These are phyloP conservation scores for Obba rivulosa DNA, from an alignment of 768 basidiomycete species.

Conservation along the genomic window DNA sequence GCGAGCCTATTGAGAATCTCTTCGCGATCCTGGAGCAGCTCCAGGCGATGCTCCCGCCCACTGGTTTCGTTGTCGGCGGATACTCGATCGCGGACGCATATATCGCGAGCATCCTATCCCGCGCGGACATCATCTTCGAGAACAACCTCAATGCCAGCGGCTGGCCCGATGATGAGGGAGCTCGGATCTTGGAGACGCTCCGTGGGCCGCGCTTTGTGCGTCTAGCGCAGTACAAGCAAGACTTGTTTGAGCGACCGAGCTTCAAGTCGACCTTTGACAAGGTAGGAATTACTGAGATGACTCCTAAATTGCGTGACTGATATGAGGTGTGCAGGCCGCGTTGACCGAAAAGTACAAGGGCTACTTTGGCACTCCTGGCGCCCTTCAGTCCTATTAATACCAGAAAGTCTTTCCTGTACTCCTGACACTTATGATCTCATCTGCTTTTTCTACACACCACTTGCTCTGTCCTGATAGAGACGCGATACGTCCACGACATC, in stretches of 20 bases:
- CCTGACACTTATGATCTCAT: too few species aligned
- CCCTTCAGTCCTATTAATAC: too few species aligned
- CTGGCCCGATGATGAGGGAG: conserved; percentile 44
- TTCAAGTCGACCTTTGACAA: conserved; percentile 47
- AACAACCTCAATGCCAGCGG: conserved; percentile 45
- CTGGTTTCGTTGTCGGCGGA: conserved; percentile 38
- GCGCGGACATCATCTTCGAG: conserved; percentile 37
- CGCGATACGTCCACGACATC: too few species aligned
- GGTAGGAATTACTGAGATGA: too few species aligned
- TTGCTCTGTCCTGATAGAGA: too few species aligned
- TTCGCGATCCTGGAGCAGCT: conserved; percentile 40
- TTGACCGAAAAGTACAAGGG: too few species aligned
- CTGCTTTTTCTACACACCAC: too few species aligned
- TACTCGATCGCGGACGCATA: conserved; percentile 62
- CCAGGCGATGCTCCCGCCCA: conserved; percentile 42
- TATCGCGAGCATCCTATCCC: conserved; percentile 50
- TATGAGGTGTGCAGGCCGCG: too few species aligned
- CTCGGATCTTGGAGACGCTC: conserved; percentile 36
- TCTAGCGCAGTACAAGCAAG: conserved; percentile 41
- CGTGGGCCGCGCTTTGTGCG: conserved; percentile 41
- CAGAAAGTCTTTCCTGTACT: too few species aligned
- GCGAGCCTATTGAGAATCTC: conserved; percentile 34
- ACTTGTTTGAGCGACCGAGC: conserved; percentile 45
- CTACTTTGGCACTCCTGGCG: too few species aligned
- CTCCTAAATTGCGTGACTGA: too few species aligned